Evolutionary conservation across 306 rosid genomes (phyloP).

Genomic region (Glycine soja): DNA sequence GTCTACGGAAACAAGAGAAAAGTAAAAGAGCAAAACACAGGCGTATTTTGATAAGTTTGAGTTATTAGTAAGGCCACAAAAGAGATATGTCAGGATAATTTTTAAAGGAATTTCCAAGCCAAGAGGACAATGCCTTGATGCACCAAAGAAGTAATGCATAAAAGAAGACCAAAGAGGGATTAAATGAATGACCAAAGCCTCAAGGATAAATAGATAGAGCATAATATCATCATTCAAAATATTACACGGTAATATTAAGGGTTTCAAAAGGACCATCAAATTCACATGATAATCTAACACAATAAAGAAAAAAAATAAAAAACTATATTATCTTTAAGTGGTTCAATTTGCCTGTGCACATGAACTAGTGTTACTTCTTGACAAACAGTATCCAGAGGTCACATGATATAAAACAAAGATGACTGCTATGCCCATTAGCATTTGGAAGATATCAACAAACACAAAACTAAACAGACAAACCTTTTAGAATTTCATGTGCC

Average conservation of each 20-base stretch:
- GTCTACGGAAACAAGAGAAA: background rate
- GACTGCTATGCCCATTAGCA: slow-evolving; percentile 17
- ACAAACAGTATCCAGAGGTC: slow-evolving; percentile 7
- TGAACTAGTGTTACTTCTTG: slow-evolving; percentile 9
- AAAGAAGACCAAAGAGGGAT: too few species aligned
- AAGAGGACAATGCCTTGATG: background rate
- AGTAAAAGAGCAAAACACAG: background rate
- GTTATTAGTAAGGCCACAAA: slow-evolving; percentile 7
- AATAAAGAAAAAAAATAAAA: background rate
- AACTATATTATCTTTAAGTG: background rate
- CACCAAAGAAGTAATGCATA: too few species aligned
- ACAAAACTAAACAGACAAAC: slow-evolving; percentile 55
- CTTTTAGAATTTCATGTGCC: slow-evolving; percentile 79
- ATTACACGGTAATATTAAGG: background rate
- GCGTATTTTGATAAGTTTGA: background rate
- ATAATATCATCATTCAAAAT: slow-evolving; percentile 11
- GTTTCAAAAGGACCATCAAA: background rate
- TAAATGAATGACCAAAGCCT: too few species aligned
- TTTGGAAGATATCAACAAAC: slow-evolving; percentile 34
- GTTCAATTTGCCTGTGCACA: background rate
- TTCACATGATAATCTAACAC: slow-evolving; percentile 23
- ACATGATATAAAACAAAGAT: slow-evolving; percentile 28
- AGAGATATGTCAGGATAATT: background rate
- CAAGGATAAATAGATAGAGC: background rate
- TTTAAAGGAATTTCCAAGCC: slow-evolving; percentile 12